These are phyloP conservation scores for Acanthamoeba castellanii DNA, from an alignment of 208 protist genomes.

Conservation along the genomic window DNA sequence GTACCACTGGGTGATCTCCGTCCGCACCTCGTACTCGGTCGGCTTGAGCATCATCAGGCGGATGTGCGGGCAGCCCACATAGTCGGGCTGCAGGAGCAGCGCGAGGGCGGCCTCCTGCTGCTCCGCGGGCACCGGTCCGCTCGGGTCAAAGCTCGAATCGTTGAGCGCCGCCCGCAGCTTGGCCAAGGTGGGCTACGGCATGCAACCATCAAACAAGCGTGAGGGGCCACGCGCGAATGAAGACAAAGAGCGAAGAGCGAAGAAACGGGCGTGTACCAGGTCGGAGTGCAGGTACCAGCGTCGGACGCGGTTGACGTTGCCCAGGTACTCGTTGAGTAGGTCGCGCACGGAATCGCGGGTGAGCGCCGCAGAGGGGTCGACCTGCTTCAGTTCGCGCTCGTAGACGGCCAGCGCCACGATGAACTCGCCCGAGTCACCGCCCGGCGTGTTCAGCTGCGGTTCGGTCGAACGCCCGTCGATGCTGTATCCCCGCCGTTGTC, in stretches of 20 bases:
- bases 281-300: constrained; percentile 37
- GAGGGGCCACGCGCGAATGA: not conserved
- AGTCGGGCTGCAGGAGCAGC: constrained; percentile 18
- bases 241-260: not conserved
- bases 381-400: not conserved
- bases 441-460: constrained; percentile 3
- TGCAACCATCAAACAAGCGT: not conserved
- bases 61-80: constrained; percentile 23
- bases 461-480: not conserved
- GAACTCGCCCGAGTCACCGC: constrained; percentile 33
- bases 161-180: not conserved
- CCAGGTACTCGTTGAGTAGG: not conserved
- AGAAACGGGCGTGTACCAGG: not conserved
- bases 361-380: not conserved
- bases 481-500: not conserved
- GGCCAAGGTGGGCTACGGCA: not conserved
- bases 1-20: not conserved
- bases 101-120: not conserved
- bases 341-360: not conserved
- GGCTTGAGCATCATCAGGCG: constrained; percentile 12
- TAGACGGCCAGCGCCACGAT: constrained; percentile 46
- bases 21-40: not conserved
- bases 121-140: not conserved
- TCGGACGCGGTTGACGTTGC: constrained; percentile 1
- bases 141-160: constrained; percentile 20